Percentiles rank a stretch among this genome's conserved stretches.
These are phyloP conservation scores for Zizania palustris DNA, from an alignment of 202 grass and related monocot genomes.

Conservation along the genomic window DNA sequence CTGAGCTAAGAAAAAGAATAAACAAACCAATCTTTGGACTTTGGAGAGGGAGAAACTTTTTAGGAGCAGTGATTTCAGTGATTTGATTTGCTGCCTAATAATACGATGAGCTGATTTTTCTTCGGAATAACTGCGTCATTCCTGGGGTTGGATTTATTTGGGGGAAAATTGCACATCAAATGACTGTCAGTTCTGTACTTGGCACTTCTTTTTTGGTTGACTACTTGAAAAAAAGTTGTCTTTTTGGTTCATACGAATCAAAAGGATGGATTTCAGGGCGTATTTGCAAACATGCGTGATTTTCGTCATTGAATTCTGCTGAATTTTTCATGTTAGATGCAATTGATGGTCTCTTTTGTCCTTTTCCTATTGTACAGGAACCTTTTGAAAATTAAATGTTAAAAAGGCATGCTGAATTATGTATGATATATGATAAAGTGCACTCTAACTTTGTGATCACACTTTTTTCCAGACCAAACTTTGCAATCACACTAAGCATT, in stretches of 20 bases:
- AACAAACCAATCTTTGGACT: conserved; percentile 24
- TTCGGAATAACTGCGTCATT: conserved; percentile 1
- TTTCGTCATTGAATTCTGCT: not conserved
- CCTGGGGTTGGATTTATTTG: conserved; percentile 26
- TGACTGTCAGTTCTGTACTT: not conserved
- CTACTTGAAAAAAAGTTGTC: not conserved
- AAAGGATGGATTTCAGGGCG: not conserved
- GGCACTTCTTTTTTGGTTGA: not conserved
- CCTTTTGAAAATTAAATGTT: not conserved
- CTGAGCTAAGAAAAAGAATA: not conserved
- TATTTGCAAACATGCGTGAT: not conserved
- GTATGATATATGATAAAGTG: not conserved
- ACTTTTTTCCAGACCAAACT: too few species aligned
- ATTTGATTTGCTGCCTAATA: conserved; percentile 30
- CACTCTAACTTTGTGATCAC: not conserved
- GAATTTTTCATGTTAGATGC: not conserved
- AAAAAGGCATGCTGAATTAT: too few species aligned
- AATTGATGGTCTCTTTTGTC: not conserved
- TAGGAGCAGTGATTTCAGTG: conserved; percentile 29
- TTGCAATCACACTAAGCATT: too few species aligned
- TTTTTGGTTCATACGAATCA: not conserved
- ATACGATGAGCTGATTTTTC: not conserved
- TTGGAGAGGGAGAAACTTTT: conserved; percentile 4
- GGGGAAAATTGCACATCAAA: not conserved
- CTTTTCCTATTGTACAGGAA: not conserved